Conservation (phyloP, 352 stramenopile genomes). For the Pythium biforme region DNA sequence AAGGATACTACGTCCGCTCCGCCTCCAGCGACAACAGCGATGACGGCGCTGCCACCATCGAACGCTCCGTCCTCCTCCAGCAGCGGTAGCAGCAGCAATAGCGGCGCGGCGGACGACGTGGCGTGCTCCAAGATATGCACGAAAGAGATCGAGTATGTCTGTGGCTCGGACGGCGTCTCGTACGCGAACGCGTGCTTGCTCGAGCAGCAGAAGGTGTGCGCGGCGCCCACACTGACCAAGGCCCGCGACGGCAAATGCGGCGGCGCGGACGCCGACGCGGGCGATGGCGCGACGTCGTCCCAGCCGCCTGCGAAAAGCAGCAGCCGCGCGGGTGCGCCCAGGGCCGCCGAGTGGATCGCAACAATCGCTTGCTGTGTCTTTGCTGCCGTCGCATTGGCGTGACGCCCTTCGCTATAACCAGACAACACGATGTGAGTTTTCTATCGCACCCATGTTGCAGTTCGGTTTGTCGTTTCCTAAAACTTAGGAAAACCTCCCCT, state of each 20-base stretch:
- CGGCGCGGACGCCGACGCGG: neutral
- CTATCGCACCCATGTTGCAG: slow-evolving; percentile 3
- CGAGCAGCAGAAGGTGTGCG: slow-evolving; percentile 11
- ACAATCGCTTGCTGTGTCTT: neutral
- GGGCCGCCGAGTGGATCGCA: too few species aligned
- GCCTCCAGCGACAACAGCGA: neutral
- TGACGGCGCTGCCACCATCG: neutral
- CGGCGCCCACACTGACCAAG: slow-evolving; percentile 14
- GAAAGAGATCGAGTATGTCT: slow-evolving; percentile 25
- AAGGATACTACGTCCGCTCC: neutral
- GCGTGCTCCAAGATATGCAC: slow-evolving; percentile 18
- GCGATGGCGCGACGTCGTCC: neutral
- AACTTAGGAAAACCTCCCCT: neutral
- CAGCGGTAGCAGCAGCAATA: neutral
- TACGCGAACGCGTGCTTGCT: slow-evolving; percentile 23
- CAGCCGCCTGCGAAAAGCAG: neutral
- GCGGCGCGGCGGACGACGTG: neutral
- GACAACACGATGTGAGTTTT: too few species aligned
- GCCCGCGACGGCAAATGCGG: slow-evolving; percentile 13
- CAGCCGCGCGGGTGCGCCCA: neutral
- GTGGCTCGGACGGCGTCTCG: slow-evolving; percentile 20
- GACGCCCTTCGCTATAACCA: neutral
- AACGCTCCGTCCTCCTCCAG: neutral
- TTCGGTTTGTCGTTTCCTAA: neutral
- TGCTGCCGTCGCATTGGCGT: neutral